Conservation (phyloP, 257 asterid species). For the Marsdenia floribunda region DNA sequence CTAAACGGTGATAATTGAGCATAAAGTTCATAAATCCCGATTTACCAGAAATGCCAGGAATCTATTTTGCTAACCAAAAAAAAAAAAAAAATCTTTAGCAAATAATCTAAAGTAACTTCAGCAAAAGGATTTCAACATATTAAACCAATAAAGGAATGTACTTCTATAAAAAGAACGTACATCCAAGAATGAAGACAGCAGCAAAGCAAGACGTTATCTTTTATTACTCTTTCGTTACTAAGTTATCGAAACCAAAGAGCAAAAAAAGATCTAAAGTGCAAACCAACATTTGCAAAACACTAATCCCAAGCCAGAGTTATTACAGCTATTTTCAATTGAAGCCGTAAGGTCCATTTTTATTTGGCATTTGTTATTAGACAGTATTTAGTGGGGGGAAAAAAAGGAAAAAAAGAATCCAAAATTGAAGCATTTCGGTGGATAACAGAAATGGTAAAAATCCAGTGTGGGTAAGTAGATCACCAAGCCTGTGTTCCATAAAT, state of each 20-base stretch:
- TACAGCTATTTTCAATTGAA: too few relatives aligned
- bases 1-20: neutral
- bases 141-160: neutral
- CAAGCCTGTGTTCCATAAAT: neutral
- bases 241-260: neutral
- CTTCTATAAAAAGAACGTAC: neutral
- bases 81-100: neutral
- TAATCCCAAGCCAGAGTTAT: too few relatives aligned
- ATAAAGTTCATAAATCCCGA: neutral
- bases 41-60: neutral
- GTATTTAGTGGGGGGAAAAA: too few relatives aligned
- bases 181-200: neutral
- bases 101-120: neutral
- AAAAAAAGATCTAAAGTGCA: neutral
- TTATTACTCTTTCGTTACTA: neutral
- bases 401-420: neutral
- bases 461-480: neutral
- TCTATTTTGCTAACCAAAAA: neutral
- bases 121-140: neutral
- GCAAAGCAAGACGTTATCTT: neutral
- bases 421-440: neutral
- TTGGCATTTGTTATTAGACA: too few relatives aligned
- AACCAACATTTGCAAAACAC: too few relatives aligned
- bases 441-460: neutral
- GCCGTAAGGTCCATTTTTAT: too few relatives aligned